phyloP scores from a whole-genome alignment of 805 yeast species.

The Cyberlindnera amylophila region DNA sequence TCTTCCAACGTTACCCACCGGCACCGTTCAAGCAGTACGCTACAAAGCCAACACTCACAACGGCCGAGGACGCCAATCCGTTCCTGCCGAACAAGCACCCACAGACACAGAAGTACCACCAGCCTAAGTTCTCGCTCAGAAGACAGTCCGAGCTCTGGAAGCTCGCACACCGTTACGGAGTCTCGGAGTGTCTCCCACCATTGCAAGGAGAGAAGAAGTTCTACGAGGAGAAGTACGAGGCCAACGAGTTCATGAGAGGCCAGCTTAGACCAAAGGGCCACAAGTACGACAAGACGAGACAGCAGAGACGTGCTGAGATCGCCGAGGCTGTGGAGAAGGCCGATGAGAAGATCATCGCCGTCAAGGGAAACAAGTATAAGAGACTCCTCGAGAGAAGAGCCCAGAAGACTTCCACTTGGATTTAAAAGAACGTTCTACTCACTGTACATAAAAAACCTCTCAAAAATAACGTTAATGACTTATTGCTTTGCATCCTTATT shows the following conservation, averaged over 20 bases:
- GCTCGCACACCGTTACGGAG: slow-evolving; percentile 77
- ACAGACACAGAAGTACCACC: slow-evolving; percentile 70
- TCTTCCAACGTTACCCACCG: slow-evolving; percentile 83
- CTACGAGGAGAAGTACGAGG: slow-evolving; percentile 71
- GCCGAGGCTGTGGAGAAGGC: slow-evolving; percentile 60
- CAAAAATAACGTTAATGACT: neutral
- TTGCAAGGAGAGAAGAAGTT: slow-evolving; percentile 48
- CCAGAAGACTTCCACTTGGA: slow-evolving; percentile 23
- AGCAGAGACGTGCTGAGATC: slow-evolving; percentile 55
- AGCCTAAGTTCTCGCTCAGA: slow-evolving; percentile 74
- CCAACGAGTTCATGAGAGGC: slow-evolving; percentile 71
- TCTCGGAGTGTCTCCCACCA: slow-evolving; percentile 71
- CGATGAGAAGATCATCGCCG: slow-evolving; percentile 63
- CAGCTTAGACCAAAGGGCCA: slow-evolving; percentile 75
- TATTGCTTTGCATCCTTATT: too few relatives aligned
- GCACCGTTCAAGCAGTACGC: slow-evolving; percentile 69
- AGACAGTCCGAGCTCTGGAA: slow-evolving; percentile 82
- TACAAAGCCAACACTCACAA: slow-evolving; percentile 56
- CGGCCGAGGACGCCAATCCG: slow-evolving; percentile 76
- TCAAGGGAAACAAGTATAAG: slow-evolving; percentile 27
- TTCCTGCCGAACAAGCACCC: slow-evolving; percentile 84
- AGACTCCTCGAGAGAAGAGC: slow-evolving; percentile 26
- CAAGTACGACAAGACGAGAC: slow-evolving; percentile 69
- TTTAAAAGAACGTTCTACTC: too few relatives aligned
- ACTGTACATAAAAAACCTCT: neutral